Base-by-base conservation (phyloP, 164 flowering plant genomes). In the Nymphaea thermarum region DNA sequence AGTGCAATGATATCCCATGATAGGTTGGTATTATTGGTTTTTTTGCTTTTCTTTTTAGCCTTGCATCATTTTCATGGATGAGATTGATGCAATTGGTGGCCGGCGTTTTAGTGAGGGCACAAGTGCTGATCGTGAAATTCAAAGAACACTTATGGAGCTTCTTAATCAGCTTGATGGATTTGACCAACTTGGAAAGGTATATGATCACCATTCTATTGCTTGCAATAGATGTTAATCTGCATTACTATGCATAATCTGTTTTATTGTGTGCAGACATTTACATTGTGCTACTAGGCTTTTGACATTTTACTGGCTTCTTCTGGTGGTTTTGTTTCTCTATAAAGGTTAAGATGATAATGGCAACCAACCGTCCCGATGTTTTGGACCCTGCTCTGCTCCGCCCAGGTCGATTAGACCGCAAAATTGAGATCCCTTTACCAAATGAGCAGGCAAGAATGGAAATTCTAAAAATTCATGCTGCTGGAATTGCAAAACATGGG, bases 371-470 rank as follows among this genome's bases (percentile, higher is more conserved):
- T 70, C 97, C 96, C 51, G 98, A 95, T 84, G 96, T 95, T 65
- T 78, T 95, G 70, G 98, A 92, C 74, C 99, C 98, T n/a, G 99
- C 99, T 3, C 96, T 95, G 75, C 94, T 92, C 61, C 96, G 96
- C 47, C 98, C 99, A 0, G 99, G 98, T 5, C 80, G 97, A 25
- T 68, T 95, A n/a, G 98, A 95, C 71, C 77, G 98, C 64, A 95
- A 95, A 75, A 95, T 95, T 7, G 97, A 95, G 76, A 90, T 95
- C 67, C 96, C 98, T 60, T 75, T 88, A 67, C 99, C 99, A 44
- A 90, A 90, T 80, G 98, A 90, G 72, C 97, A 89, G 71, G 90
- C 98, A 65, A 83, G 99, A 75, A 82, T 80, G 89, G 97, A 89
- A 73, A 87, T 95, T 66, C 88, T 95, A 45, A 92, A 92, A 70